phyloP scores from a whole-genome alignment of 345 rosid species.

The sweet orange (Citrus sinensis) region DVS_A1.0 CM039168.1:27216001-27216500 shows the following conservation, averaged over 20 bases:
- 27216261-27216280: constrained; percentile 54
- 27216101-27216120: neutral
- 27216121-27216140: neutral
- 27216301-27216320: constrained; percentile 52
- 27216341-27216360: constrained; percentile 50
- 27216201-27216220: constrained; percentile 12
- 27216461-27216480: constrained; percentile 53
- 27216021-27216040: neutral
- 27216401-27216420: constrained; percentile 40
- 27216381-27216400: constrained; percentile 44
- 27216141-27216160: neutral
- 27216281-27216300: constrained; percentile 57
- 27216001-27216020: neutral
- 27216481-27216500: constrained; percentile 44
- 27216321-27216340: constrained; percentile 45
- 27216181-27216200: neutral
- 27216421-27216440: constrained; percentile 22
- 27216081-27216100: neutral
- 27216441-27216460: constrained; percentile 44
- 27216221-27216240: constrained; percentile 55
- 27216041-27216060: neutral
- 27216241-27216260: constrained; percentile 51
- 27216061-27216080: too few relatives aligned
- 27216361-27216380: constrained; percentile 53
- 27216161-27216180: neutral